Evolutionary conservation across 1,284 basidiomycete genomes (phyloP), one percentile per base, ranked within the genome.

Genomic region (Ganoderma leucocontextum): DNA sequence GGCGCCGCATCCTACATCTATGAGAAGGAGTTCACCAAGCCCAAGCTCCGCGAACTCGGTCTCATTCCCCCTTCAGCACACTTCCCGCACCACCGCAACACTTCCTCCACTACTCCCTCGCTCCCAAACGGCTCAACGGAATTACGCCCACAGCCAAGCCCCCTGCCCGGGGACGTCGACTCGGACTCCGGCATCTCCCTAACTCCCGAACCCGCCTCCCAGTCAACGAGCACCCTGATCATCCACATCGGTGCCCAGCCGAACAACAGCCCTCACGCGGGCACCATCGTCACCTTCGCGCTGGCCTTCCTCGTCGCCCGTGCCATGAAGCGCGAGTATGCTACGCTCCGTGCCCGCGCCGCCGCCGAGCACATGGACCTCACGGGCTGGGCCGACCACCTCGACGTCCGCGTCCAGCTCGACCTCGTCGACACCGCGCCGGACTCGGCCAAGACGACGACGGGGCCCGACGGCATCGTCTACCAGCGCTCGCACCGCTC

Each of bases 211-310:
- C 60, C 25, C 61, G 15, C n/a, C 10, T 7, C 25, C 22, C 9
- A 53, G 15, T 53, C 52, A 5, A 53, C 22, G 29, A 53, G 52
- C 52, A 71, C 64, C n/a, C 57, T 73, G 15, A 67, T 73, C 65
- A 62, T 79, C 17, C 78, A 79, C 41, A 75, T 79, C 60, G 78
- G 78, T 41, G 75, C 77, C 29, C 79, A 80, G 63, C 79, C 79
- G 8, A 80, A 80, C 68, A 79, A 76, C 69, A 75, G 73, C 60
- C 78, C 78, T 6, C 79, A 80, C 65, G 67, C 70, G 0, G 79
- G 79, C 6, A 79, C 79, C 6, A 74, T 80, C 52, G 66, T 75
- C 61, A 72, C 69, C 25, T 78, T 80, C 68, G 57, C 76, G 22
- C 60, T 75, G 8, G 77, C 74, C 6, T 79, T 79, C 71, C 36